Evolutionary conservation across 805 yeast species (phyloP).

Genomic region (Candida taoyuanica): DNA sequence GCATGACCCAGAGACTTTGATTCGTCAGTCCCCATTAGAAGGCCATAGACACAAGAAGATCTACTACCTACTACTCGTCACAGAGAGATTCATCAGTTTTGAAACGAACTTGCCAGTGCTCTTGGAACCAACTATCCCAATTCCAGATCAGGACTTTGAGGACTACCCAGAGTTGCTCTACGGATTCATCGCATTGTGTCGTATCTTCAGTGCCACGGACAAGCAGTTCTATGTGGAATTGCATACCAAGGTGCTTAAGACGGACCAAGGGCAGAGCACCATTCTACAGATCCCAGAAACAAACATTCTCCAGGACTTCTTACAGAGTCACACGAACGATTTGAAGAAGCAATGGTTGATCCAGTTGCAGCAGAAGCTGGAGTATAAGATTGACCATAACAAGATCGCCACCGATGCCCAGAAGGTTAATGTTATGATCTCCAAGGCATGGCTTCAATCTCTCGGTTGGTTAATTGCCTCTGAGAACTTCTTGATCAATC

Average conservation of each 20-base stretch:
- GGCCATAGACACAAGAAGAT: conserved; percentile 23
- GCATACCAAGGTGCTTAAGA: conserved; percentile 16
- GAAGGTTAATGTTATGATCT: conserved; percentile 20
- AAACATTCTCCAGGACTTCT: conserved; percentile 15
- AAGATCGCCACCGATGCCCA: conserved; percentile 20
- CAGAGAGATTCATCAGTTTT: conserved; percentile 23
- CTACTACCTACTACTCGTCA: conserved; percentile 20
- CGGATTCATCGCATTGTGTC: conserved; percentile 23
- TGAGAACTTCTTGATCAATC: conserved; percentile 18
- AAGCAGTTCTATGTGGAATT: conserved; percentile 22
- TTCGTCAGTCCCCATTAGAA: conserved; percentile 12
- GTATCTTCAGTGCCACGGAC: conserved; percentile 23
- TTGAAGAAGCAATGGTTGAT: conserved; percentile 21
- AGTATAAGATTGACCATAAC: conserved; percentile 10
- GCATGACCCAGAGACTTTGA: conserved; percentile 18
- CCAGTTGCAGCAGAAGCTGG: conserved; percentile 21
- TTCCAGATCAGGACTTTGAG: conserved; percentile 22
- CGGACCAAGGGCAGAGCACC: conserved; percentile 6
- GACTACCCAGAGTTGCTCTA: conserved; percentile 23
- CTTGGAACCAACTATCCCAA: conserved; percentile 22
- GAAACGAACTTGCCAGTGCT: conserved; percentile 21
- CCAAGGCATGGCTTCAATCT: conserved; percentile 25
- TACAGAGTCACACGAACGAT: conserved; percentile 15
- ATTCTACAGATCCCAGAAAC: conserved; percentile 9
- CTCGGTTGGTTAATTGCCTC: conserved; percentile 24